Conservation (phyloP, 140 eudicot species). For the Flaveria floridana region DNA sequence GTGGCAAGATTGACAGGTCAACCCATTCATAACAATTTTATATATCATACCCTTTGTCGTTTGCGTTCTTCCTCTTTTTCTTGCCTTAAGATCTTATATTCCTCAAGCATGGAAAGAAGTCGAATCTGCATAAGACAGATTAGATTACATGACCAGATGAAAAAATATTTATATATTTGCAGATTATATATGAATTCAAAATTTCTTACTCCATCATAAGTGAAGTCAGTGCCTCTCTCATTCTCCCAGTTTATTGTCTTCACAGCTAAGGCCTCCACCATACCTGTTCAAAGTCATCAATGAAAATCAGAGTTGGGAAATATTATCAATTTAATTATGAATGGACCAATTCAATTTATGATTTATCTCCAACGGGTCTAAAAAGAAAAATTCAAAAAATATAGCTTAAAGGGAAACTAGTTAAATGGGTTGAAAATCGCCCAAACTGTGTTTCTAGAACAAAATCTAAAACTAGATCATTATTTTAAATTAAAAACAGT, state of each 20-base stretch:
- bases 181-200: neutral
- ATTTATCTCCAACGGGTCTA: neutral
- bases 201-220: slow-evolving; percentile 74
- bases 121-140: slow-evolving; percentile 51
- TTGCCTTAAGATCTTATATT: slow-evolving; percentile 56
- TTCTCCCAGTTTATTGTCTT: slow-evolving; percentile 65
- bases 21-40: neutral
- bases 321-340: too few relatives aligned
- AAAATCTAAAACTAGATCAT: neutral
- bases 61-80: slow-evolving; percentile 80
- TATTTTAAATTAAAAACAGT: neutral
- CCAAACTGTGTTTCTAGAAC: neutral
- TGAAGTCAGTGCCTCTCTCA: slow-evolving; percentile 61
- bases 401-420: neutral
- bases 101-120: slow-evolving; percentile 85
- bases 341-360: neutral
- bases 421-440: neutral
- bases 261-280: slow-evolving; percentile 63
- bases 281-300: slow-evolving; percentile 40
- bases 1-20: neutral
- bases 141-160: neutral
- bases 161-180: neutral
- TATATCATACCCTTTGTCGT: slow-evolving; percentile 66
- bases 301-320: neutral
- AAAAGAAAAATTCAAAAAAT: too few relatives aligned